Evolutionary conservation across 2,329 filamentous ascomycete genomes (phyloP).

Genomic region (Xylariaceae sp.): DNA sequence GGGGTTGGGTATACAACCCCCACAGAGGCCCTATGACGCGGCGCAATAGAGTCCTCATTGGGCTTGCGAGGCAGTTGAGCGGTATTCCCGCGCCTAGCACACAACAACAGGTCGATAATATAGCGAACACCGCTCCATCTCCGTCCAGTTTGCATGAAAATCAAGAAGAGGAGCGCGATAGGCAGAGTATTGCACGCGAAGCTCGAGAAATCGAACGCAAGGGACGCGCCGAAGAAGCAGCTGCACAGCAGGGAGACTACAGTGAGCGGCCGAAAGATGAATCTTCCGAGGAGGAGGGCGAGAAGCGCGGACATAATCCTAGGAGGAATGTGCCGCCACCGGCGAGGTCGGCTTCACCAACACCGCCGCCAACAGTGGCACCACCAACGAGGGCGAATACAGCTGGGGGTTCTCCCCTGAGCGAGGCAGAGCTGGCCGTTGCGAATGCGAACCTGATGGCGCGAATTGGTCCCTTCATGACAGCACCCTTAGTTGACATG

Average conservation of each 20-base stretch:
- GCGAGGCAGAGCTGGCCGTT: constrained; percentile 64
- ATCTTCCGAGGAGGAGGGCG: constrained; percentile 37
- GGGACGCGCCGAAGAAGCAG: constrained; percentile 65
- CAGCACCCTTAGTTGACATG: constrained; percentile 68
- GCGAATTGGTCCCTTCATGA: constrained; percentile 82
- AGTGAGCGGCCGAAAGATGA: constrained; percentile 56
- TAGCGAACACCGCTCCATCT: constrained; percentile 19
- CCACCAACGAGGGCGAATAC: constrained; percentile 35
- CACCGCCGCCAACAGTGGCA: constrained; percentile 32
- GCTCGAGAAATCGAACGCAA: constrained; percentile 69
- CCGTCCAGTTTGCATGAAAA: constrained; percentile 35
- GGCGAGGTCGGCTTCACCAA: constrained; percentile 40
- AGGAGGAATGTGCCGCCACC: constrained; percentile 23
- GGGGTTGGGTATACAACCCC: constrained; percentile 91
- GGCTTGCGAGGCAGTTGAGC: constrained; percentile 79
- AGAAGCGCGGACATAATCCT: constrained; percentile 23
- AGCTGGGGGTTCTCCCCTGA: constrained; percentile 51
- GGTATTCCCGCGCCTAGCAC: constrained; percentile 68
- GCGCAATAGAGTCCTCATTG: constrained; percentile 80
- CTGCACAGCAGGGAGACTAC: constrained; percentile 66
- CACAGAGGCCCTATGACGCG: constrained; percentile 78
- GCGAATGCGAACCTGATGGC: constrained; percentile 88
- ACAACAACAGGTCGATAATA: constrained; percentile 33
- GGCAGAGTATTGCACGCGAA: constrained; percentile 65
- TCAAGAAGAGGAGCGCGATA: constrained; percentile 48